phyloP scores from a whole-genome alignment of 2,329 filamentous ascomycete species.

The Pseudonectria foliicola region DNA sequence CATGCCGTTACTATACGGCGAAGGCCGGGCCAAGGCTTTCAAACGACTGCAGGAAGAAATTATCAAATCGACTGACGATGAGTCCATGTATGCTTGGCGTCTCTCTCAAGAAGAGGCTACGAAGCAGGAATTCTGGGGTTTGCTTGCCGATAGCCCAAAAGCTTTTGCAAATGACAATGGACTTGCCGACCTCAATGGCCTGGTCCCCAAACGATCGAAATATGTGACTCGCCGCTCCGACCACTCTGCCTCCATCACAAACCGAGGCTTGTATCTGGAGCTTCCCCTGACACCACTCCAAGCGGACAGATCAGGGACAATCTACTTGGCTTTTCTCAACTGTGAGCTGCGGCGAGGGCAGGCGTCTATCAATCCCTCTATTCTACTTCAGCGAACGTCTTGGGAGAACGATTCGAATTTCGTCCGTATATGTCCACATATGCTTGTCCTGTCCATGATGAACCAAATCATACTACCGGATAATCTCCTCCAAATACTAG shows the following conservation, averaged over 20 bases:
- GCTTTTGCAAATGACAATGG: conserved; percentile 18
- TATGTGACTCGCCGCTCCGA: conserved; percentile 19
- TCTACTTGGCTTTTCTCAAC: conserved; percentile 22
- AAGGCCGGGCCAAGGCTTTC: conserved; percentile 23
- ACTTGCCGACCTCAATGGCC: conserved; percentile 10
- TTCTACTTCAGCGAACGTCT: conserved; percentile 22
- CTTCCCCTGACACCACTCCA: conserved; percentile 22
- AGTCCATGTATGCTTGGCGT: conserved; percentile 24
- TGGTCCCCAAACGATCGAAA: conserved; percentile 13
- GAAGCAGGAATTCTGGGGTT: conserved; percentile 18
- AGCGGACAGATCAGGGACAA: conserved; percentile 17
- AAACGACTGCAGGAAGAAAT: conserved; percentile 23
- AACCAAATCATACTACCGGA: conserved; percentile 20
- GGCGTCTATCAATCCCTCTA: conserved; percentile 15
- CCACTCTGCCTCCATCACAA: conserved; percentile 13
- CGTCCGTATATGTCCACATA: conserved; percentile 20
- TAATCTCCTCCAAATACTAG: conserved; percentile 13
- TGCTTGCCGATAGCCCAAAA: conserved; percentile 19
- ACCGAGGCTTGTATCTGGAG: conserved; percentile 19
- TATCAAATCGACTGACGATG: conserved; percentile 22
- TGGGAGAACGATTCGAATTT: conserved; percentile 23
- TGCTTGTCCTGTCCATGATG: conserved; percentile 19
- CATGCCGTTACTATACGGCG: conserved; percentile 28
- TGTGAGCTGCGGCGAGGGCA: conserved; percentile 21
- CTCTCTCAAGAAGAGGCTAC: conserved; percentile 7